Base-by-base conservation (phyloP, 495 filamentous ascomycete genomes). In the Aspergillus mulundensis region DNA sequence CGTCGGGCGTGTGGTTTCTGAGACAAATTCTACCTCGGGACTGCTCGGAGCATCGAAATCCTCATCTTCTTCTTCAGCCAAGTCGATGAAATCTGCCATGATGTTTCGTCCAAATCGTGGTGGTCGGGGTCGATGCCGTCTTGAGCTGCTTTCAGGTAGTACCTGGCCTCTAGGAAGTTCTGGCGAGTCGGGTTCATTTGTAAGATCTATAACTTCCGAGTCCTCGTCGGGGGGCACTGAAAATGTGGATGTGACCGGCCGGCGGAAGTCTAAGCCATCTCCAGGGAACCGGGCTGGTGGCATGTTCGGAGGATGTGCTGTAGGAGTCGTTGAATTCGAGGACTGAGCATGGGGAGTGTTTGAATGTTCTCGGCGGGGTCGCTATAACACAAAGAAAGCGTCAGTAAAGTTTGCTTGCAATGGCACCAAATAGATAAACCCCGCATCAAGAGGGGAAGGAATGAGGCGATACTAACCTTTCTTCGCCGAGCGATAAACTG, bases 151-250 rank as follows among this genome's bases (percentile, higher is more conserved):
- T 18, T 61, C 49, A 34, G 18, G 32, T 15, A 53, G 30, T 18
- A n/a, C n/a, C n/a, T 23, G 40, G 2, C 48, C 58, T 12, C 19
- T 36, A 8, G 45, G 39, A 39, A 53, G 62, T 8, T 71, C 66
- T 25, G 70, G 66, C 3, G 73, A 69, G 20, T 78, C 78, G 1
- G 71, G 63, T 6, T 81, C 80, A 11, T 74, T 69, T 5, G 82
- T 84, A 19, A 85, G 63, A 60, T 85, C 82, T 18, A 85, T 83
- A 6, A 83, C 69, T 24, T 73, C 68, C 15, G 68, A 70, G 8
- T 53, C 71, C 7, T 54, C 50, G 18, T 54, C 50, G n/a, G 63
- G 60, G 14, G 66, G 40, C 1, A 61, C 53, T 2, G 58, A 46
- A n/a, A 66, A 68, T 54, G 67, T 67, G 7, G 66, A 68, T 56